Evolutionary conservation across 202 grass and related monocot genomes (phyloP).

Genomic region (Tripidium arundinaceum): DNA sequence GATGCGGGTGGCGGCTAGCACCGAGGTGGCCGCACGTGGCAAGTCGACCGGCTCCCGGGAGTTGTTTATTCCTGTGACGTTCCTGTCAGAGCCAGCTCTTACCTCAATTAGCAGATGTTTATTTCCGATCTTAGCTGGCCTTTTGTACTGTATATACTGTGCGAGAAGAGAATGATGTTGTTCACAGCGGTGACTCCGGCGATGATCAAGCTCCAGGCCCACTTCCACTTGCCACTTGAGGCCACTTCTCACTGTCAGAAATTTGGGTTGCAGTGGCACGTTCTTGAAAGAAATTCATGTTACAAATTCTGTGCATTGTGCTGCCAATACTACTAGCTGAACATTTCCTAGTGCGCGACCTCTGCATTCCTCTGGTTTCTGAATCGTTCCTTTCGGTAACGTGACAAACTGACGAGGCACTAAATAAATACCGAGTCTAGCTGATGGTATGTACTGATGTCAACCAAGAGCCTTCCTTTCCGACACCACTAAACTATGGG

Average conservation of each 20-base stretch:
- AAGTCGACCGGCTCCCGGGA: not conserved
- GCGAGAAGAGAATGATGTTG: not conserved
- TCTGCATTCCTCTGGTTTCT: not conserved
- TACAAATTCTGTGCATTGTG: not conserved
- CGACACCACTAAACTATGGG: too few relatives aligned
- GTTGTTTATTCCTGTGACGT: not conserved
- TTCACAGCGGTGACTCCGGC: not conserved
- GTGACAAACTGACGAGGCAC: not conserved
- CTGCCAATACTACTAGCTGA: not conserved
- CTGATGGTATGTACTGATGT: too few relatives aligned
- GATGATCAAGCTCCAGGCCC: not conserved
- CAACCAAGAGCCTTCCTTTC: too few relatives aligned
- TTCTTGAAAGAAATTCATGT: not conserved
- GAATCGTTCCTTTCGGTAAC: not conserved
- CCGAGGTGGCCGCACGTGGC: constrained; percentile 1
- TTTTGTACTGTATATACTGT: not conserved
- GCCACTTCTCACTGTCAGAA: not conserved
- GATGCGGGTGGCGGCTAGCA: not conserved
- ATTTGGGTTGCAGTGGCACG: not conserved
- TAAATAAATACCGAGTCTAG: too few relatives aligned
- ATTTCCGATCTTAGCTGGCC: not conserved
- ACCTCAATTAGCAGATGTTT: not conserved
- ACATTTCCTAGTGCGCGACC: not conserved
- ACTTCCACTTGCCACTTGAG: too few relatives aligned
- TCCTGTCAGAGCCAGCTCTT: not conserved